phyloP scores from a whole-genome alignment of 768 basidiomycete species.

The Royoungia palumana region DNA sequence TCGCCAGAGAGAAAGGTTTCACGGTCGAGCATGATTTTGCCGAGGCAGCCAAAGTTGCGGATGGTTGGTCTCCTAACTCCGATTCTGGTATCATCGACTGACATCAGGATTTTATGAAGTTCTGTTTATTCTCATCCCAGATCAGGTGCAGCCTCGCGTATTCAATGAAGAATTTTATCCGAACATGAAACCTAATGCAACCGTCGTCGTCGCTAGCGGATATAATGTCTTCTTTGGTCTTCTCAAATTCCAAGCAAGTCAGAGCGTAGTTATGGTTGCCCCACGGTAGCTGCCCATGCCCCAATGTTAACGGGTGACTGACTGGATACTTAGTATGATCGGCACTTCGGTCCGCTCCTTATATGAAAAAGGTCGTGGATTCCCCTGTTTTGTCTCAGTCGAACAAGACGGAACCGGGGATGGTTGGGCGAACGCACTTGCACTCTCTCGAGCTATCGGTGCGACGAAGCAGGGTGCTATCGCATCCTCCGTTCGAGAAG shows the following conservation, averaged over 20 bases:
- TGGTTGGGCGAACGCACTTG: constrained; percentile 45
- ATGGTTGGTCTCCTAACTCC: constrained; percentile 37
- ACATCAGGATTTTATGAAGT: constrained; percentile 32
- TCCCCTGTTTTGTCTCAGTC: constrained; percentile 63
- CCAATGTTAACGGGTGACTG: background rate
- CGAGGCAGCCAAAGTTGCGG: constrained; percentile 53
- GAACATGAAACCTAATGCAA: constrained; percentile 43
- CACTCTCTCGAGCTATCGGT: constrained; percentile 55
- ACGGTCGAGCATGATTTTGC: constrained; percentile 54
- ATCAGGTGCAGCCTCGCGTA: constrained; percentile 61
- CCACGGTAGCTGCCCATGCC: constrained; percentile 38
- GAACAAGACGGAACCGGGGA: constrained; percentile 57
- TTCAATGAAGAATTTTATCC: constrained; percentile 56
- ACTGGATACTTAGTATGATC: constrained; percentile 48
- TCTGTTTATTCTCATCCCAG: constrained; percentile 59
- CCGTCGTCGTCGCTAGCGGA: constrained; percentile 59
- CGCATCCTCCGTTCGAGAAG: constrained; percentile 57
- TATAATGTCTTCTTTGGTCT: constrained; percentile 65
- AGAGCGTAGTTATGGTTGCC: constrained; percentile 66
- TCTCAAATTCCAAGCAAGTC: constrained; percentile 48
- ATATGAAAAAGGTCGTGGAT: constrained; percentile 57
- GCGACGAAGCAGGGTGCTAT: constrained; percentile 64
- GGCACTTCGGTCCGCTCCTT: constrained; percentile 62
- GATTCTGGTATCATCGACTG: background rate
- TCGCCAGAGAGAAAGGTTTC: constrained; percentile 56